phyloP scores from a whole-genome alignment of 108 stramenopile genomes.

The Fistulifera solaris region DNA sequence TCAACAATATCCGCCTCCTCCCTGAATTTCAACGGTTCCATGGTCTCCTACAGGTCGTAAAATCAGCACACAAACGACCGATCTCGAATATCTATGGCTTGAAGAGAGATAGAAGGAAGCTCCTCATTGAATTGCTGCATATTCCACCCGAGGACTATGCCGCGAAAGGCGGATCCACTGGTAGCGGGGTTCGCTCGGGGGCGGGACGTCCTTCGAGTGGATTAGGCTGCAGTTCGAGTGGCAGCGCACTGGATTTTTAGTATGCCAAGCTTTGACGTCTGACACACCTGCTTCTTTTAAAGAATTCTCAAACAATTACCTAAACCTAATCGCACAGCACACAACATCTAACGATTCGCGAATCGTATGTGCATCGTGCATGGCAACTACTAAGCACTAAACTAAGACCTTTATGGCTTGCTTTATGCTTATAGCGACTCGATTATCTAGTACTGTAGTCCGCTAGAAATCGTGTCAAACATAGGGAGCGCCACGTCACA shows the following conservation, averaged over 20 bases:
- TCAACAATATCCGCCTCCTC: slow-evolving; percentile 49
- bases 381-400: no score
- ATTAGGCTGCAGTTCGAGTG: slow-evolving; percentile 25
- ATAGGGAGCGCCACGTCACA: no score
- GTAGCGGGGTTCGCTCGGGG: slow-evolving; percentile 35
- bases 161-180: slow-evolving; percentile 31
- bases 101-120: slow-evolving; percentile 75
- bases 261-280: no score
- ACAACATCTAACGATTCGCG: no score
- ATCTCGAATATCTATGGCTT: slow-evolving; percentile 60
- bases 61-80: slow-evolving; percentile 57
- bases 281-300: no score
- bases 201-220: slow-evolving; percentile 17
- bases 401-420: no score
- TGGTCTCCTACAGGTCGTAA: slow-evolving; percentile 58
- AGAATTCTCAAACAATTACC: no score
- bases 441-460: no score
- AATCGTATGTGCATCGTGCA: no score
- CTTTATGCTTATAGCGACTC: no score
- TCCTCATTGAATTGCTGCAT: slow-evolving; percentile 67
- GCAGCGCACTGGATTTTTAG: slow-evolving; percentile 36
- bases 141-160: slow-evolving; percentile 73
- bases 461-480: no score
- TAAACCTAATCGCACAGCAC: no score
- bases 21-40: slow-evolving; percentile 69